These are phyloP conservation scores for Starmerella powellii DNA, from an alignment of 805 yeast genomes.

Conservation along the genomic window DNA sequence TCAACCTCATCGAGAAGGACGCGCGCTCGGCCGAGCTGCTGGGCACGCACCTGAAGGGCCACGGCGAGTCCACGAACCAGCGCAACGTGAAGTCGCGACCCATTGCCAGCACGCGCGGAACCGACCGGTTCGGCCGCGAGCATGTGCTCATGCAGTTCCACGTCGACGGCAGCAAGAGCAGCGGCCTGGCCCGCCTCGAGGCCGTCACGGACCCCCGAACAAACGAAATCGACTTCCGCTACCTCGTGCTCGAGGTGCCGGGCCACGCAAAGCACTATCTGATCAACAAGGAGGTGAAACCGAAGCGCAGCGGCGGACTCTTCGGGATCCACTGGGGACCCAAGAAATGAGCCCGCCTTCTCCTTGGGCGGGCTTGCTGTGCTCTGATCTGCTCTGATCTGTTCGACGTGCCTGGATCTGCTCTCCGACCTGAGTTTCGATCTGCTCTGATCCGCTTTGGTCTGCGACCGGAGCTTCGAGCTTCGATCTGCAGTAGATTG, in stretches of 20 bases:
- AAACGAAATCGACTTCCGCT: slow-evolving; percentile 51
- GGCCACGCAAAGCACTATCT: slow-evolving; percentile 57
- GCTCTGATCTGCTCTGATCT: not conserved
- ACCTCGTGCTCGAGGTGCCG: slow-evolving; percentile 64
- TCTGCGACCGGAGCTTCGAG: too few species aligned
- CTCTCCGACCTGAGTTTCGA: too few species aligned
- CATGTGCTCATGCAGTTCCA: slow-evolving; percentile 76
- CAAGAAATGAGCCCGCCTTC: not conserved
- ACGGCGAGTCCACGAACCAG: slow-evolving; percentile 55
- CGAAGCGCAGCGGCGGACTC: slow-evolving; percentile 31
- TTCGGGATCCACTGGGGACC: slow-evolving; percentile 84
- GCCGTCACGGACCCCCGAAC: slow-evolving; percentile 42
- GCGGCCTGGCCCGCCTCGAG: slow-evolving; percentile 68
- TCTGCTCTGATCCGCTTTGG: too few species aligned
- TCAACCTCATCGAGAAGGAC: slow-evolving; percentile 60
- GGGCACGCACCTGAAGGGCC: slow-evolving; percentile 60
- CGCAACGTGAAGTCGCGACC: slow-evolving; percentile 87
- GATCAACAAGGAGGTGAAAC: slow-evolving; percentile 37
- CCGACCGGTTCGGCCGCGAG: slow-evolving; percentile 66
- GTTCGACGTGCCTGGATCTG: too few species aligned
- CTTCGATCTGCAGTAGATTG: too few species aligned
- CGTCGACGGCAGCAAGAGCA: slow-evolving; percentile 55
- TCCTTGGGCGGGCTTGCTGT: too few species aligned
- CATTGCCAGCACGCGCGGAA: slow-evolving; percentile 44
- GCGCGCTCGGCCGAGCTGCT: slow-evolving; percentile 46